Evolutionary conservation across 2,329 filamentous ascomycete genomes (phyloP), one percentile per base, ranked within the genome.

Genomic region (Aspergillus intermedius): DNA sequence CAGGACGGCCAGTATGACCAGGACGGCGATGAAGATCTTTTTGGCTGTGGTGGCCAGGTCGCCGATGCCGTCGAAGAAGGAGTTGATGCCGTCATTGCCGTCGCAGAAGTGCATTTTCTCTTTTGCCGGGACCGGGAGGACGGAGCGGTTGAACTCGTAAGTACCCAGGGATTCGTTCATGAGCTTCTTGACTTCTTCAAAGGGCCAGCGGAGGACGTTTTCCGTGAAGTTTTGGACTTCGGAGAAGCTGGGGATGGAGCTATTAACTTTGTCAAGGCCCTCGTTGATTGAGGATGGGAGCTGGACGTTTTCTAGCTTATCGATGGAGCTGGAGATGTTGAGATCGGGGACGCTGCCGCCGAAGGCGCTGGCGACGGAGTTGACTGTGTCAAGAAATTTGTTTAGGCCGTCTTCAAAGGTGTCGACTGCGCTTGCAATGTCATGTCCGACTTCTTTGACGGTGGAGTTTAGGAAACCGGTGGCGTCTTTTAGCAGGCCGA

Each of bases 91-190:
- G 55, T 88, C 79, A 70, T 93, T 89, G 63, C 89, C 82, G 39
- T 88, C 88, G 74, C 93, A 98, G 73, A 98, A 97, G 1, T 79
- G 84, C 46, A 98, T 76, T 34, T 82, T 74, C 67, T 94, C 79
- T 73, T 95, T 95, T 58, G 84, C 74, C 1, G 93, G 90, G 2
- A 95, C 78, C 0, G 91, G 89, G 59, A 98, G 91, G 8, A 86
- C 70, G 10, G 81, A 80, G 13, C 83, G 78, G 64, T 96, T 82
- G 64, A 97, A 95, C 28, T 76, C 78, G 75, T 90, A 97, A 53
- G 74, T 78, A 44, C 82, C 79, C 60, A 93, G 79, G 30, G 78
- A 83, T 12, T 83, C 72, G 55, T 89, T 86, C 60, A 98, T 79
- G 42, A 86, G 74, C 53, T 78, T 72, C 59, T 87, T 88, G 60